These are phyloP conservation scores for Garcia nutans DNA, from an alignment of 345 rosid species.

Conservation along the genomic window DNA sequence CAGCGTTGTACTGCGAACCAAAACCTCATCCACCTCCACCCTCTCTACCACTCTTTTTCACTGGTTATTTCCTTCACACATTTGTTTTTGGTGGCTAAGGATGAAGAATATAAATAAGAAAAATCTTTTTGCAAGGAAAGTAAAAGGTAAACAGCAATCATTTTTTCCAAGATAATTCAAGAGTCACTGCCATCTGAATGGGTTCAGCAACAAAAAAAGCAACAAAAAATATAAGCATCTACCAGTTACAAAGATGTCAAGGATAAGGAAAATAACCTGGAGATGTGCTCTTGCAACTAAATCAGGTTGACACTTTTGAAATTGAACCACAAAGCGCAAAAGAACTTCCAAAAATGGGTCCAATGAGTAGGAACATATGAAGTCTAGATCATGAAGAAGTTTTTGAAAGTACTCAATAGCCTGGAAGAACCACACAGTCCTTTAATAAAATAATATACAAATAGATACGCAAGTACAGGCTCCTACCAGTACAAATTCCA, in stretches of 20 bases:
- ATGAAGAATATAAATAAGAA: no score
- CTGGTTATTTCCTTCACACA: no score
- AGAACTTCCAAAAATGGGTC: constrained; percentile 68
- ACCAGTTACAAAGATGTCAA: no score
- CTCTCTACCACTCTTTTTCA: no score
- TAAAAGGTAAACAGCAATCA: background rate
- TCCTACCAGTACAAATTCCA: no score
- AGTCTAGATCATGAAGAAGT: constrained; percentile 89
- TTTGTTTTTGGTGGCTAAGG: no score
- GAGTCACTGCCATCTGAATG: background rate
- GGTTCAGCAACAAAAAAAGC: background rate
- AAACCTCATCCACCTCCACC: no score
- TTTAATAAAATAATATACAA: constrained; percentile 16
- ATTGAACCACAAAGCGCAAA: constrained; percentile 70
- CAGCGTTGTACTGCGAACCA: no score
- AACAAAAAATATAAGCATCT: background rate
- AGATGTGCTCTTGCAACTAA: constrained; percentile 93
- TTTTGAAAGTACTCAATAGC: constrained; percentile 81
- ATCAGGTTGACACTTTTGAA: constrained; percentile 90
- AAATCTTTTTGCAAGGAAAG: background rate
- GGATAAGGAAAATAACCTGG: constrained; percentile 52
- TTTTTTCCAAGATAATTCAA: background rate
- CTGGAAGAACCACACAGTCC: constrained; percentile 43
- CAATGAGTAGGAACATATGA: constrained; percentile 64
- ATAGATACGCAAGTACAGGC: constrained; percentile 8